Conservation (phyloP, 2,329 filamentous ascomycete genomes). For the Periconia sp. region DNA sequence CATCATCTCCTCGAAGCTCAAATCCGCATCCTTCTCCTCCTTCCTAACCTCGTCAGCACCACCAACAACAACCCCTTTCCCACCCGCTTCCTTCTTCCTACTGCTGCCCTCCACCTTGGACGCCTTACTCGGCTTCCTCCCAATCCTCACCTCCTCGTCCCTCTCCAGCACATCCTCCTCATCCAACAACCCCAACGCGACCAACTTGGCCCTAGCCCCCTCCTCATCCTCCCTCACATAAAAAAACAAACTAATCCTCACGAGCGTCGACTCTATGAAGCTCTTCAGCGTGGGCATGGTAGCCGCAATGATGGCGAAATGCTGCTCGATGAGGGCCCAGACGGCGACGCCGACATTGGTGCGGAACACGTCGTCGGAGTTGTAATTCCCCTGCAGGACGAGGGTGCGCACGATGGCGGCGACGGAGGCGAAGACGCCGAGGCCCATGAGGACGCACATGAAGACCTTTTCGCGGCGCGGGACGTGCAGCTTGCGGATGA, state of each 20-base stretch:
- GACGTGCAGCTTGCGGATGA: slow-evolving; percentile 22
- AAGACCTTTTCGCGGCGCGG: slow-evolving; percentile 26
- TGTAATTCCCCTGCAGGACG: slow-evolving; percentile 18
- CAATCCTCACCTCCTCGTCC: neutral
- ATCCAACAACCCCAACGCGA: slow-evolving; percentile 14
- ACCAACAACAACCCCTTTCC: no score
- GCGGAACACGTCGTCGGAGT: slow-evolving; percentile 18
- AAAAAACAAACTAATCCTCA: slow-evolving; percentile 14
- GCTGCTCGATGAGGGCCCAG: slow-evolving; percentile 27
- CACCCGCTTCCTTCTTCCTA: neutral
- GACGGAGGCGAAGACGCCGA: slow-evolving; percentile 23
- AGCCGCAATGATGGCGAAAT: slow-evolving; percentile 29
- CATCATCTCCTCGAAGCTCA: slow-evolving; percentile 1
- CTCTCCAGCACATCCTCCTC: slow-evolving; percentile 1
- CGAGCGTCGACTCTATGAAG: slow-evolving; percentile 13
- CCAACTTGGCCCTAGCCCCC: slow-evolving; percentile 6
- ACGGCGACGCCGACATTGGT: slow-evolving; percentile 20
- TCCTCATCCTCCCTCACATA: slow-evolving; percentile 14
- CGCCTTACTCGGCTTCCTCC: neutral
- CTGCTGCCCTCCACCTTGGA: no score
- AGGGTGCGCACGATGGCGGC: slow-evolving; percentile 26
- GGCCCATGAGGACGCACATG: slow-evolving; percentile 22
- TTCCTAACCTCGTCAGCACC: neutral
- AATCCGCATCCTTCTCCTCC: neutral
- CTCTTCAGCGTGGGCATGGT: slow-evolving; percentile 29